phyloP scores from a whole-genome alignment of 441 rosid genomes.

The Daphne laureola region DNA sequence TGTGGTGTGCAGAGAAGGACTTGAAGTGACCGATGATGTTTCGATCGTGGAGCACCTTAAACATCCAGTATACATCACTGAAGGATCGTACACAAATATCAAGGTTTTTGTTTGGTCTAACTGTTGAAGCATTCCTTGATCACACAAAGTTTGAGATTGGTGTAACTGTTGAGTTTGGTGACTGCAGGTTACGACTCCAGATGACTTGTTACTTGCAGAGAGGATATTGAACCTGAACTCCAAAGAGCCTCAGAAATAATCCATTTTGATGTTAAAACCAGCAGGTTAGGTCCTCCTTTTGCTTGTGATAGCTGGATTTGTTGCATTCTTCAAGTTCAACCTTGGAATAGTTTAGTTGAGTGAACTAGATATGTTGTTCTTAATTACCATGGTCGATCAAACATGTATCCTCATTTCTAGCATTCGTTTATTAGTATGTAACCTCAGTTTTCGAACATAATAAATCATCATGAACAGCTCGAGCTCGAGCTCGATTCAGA shows the following conservation, averaged over 20 bases:
- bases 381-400: too few relatives aligned
- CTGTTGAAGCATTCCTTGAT: too few relatives aligned
- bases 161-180: neutral
- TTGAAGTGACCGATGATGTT: slow-evolving; percentile 93
- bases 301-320: too few relatives aligned
- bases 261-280: neutral
- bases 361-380: too few relatives aligned
- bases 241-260: slow-evolving; percentile 7
- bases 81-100: slow-evolving; percentile 94
- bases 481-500: too few relatives aligned
- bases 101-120: slow-evolving; percentile 30
- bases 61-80: slow-evolving; percentile 79
- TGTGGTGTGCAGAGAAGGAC: slow-evolving; percentile 47
- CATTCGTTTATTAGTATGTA: too few relatives aligned
- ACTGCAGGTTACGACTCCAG: slow-evolving; percentile 82
- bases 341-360: too few relatives aligned
- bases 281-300: too few relatives aligned
- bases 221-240: slow-evolving; percentile 51
- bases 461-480: too few relatives aligned
- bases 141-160: neutral
- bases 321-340: too few relatives aligned
- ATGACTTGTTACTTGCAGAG: slow-evolving; percentile 83
- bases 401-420: too few relatives aligned
- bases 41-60: slow-evolving; percentile 87
- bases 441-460: too few relatives aligned